Conservation (phyloP, 2,329 filamentous ascomycete genomes). For the Neofusicoccum cordaticola region DNA sequence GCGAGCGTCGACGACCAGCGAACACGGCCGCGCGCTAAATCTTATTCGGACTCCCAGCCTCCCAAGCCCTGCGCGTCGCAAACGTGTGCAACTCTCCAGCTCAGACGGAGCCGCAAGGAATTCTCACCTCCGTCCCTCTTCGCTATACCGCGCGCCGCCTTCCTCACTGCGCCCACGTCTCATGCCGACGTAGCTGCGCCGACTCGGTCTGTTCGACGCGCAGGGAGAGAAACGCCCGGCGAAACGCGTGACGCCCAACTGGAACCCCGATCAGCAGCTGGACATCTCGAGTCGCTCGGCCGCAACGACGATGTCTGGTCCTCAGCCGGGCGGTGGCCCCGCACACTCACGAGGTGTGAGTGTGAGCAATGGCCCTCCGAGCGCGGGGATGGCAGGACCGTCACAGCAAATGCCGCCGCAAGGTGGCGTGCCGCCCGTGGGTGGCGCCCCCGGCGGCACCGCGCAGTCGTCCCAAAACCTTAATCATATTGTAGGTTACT, state of each 20-base stretch:
- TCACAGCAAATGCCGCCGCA: slow-evolving; percentile 48
- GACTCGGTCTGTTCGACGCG: background rate
- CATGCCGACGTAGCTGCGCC: background rate
- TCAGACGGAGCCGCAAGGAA: background rate
- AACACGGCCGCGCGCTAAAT: slow-evolving; percentile 14
- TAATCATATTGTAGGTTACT: slow-evolving; percentile 82
- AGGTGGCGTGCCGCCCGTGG: slow-evolving; percentile 47
- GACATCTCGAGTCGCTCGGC: slow-evolving; percentile 25
- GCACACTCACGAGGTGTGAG: slow-evolving; percentile 36
- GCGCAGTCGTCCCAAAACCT: slow-evolving; percentile 79
- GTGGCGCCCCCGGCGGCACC: slow-evolving; percentile 42
- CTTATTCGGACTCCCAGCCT: slow-evolving; percentile 9
- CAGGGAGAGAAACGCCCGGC: slow-evolving; percentile 19
- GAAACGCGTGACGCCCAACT: slow-evolving; percentile 26
- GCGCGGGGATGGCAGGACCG: slow-evolving; percentile 34
- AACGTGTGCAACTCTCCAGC: background rate
- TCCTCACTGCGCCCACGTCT: background rate
- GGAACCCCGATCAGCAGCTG: background rate
- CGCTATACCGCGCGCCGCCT: background rate
- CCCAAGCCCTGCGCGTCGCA: background rate
- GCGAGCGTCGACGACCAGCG: slow-evolving; percentile 1
- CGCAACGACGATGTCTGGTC: slow-evolving; percentile 32
- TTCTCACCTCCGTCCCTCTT: background rate
- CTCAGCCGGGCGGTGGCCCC: slow-evolving; percentile 32
- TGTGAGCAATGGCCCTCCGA: slow-evolving; percentile 43